Evolutionary conservation across 2,329 filamentous ascomycete species (phyloP).

Genomic region (Canariomyces notabilis): DNA sequence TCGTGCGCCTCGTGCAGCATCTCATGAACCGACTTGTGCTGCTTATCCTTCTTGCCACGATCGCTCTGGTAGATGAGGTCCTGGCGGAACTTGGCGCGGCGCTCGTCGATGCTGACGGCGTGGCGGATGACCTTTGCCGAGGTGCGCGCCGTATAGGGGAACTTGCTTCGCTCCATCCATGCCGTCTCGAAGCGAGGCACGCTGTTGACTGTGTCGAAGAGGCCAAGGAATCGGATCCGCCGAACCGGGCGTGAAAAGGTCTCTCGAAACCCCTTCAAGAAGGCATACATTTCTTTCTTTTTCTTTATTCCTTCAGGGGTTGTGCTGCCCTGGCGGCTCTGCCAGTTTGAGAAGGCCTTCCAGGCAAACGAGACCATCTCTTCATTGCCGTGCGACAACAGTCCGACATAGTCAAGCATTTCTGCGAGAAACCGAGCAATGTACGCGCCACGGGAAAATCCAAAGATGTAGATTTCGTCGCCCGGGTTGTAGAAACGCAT

Average conservation of each 20-base stretch:
- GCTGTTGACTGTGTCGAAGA: conserved; percentile 80
- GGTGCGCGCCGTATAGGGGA: conserved; percentile 60
- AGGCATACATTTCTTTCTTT: conserved; percentile 61
- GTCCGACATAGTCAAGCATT: conserved; percentile 78
- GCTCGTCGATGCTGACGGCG: conserved; percentile 66
- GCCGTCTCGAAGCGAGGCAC: conserved; percentile 70
- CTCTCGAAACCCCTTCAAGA: conserved; percentile 75
- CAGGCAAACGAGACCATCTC: conserved; percentile 81
- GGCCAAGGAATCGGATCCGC: conserved; percentile 68
- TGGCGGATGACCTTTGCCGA: conserved; percentile 60
- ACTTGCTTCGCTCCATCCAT: conserved; percentile 75
- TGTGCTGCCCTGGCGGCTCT: conserved; percentile 46
- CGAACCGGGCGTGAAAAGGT: conserved; percentile 73
- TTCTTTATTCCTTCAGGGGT: conserved; percentile 36
- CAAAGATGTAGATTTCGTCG: conserved; percentile 67
- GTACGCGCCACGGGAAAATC: conserved; percentile 68
- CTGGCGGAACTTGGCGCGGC: conserved; percentile 66
- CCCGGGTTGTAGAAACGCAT: conserved; percentile 66
- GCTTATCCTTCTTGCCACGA: conserved; percentile 20
- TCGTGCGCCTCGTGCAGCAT: conserved; percentile 29
- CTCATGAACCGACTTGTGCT: conserved; percentile 19
- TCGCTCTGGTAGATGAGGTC: conserved; percentile 58
- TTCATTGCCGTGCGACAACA: conserved; percentile 76
- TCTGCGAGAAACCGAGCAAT: conserved; percentile 73
- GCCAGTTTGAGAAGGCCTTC: conserved; percentile 75